Base-by-base conservation (phyloP, 306 rosid species). In the Psophocarpus tetragonolobus region DNA sequence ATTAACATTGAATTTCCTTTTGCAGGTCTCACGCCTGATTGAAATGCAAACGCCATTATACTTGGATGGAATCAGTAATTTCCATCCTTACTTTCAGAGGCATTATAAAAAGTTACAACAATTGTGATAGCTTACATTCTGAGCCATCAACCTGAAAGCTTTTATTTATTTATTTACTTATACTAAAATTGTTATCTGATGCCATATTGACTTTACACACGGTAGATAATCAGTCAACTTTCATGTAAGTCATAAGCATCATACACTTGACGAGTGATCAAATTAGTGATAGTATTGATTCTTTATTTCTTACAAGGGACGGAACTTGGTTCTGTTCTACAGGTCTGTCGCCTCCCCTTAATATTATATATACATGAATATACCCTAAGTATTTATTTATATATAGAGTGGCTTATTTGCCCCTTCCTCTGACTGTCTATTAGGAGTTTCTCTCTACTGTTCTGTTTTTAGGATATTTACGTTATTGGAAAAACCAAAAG, bases 41-140 rank as follows among this genome's bases (percentile, higher is more conserved):
- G 97, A 95, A 85, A 95, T 95, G 98, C 98, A 95, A 73, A 82
- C 97, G 9, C 96, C 92, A 21, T 57, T 92, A 58, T 95, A 92
- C 75, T 73, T 95, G 90, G 97, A 89, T 47, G 93, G 92, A 81
- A 88, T 91, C 51, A 38, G 75, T 13, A 33, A 71, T 74, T 81
- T 91, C 85, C 98, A 91, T 82, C 97, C 97, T 26, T 89, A 82
- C 88, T 95, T 88, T 87, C 88, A 48, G 89, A 84, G 84, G 75
- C 88, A 81, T 71, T 86, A 76, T 71, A 80, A n/a, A 70, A 74
- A 78, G 54, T 20, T 53, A 20, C 84, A 42, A 54, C 72, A 15
- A 53, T 30, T 18, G 73, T 30, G 70, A 73, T 57, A 68, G 39
- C 62, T 53, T 79, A 23, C 68, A 79, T 21, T 51, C 86, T 8